Conservation (phyloP, 441 rosid species). For the Jatropha podagrica region DNA sequence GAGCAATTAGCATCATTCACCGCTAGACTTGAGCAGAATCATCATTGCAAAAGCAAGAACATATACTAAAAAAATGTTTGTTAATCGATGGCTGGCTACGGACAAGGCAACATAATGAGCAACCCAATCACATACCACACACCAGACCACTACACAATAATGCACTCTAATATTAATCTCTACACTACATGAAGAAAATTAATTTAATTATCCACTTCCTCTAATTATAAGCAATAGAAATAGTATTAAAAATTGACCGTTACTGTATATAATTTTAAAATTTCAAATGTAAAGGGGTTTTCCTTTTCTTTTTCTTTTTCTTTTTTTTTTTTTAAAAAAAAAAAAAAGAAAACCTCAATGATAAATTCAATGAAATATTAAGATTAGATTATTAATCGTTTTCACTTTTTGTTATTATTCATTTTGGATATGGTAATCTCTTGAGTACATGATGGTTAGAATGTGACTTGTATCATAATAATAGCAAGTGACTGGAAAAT, state of each 20-base stretch:
- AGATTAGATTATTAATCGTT: not conserved
- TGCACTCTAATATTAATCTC: not conserved
- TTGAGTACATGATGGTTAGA: constrained; percentile 8
- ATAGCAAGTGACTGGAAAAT: constrained; percentile 6
- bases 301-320: not conserved
- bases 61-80: not conserved
- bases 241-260: no score
- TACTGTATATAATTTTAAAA: not conserved
- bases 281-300: not conserved
- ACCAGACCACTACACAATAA: not conserved
- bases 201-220: not conserved
- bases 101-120: constrained; percentile 8
- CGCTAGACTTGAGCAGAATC: constrained; percentile 4
- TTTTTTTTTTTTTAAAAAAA: no score
- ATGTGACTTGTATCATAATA: constrained; percentile 20
- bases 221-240: no score
- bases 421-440: constrained; percentile 18
- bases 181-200: not conserved
- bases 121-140: not conserved
- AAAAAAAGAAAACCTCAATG: not conserved
- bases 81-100: not conserved
- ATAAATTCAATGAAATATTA: not conserved
- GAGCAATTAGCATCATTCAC: constrained; percentile 6
- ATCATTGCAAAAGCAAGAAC: constrained; percentile 5
- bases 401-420: constrained; percentile 12